These are phyloP conservation scores for Halophytophthora polymorphica DNA, from an alignment of 352 stramenopile species.

Conservation along the genomic window DNA sequence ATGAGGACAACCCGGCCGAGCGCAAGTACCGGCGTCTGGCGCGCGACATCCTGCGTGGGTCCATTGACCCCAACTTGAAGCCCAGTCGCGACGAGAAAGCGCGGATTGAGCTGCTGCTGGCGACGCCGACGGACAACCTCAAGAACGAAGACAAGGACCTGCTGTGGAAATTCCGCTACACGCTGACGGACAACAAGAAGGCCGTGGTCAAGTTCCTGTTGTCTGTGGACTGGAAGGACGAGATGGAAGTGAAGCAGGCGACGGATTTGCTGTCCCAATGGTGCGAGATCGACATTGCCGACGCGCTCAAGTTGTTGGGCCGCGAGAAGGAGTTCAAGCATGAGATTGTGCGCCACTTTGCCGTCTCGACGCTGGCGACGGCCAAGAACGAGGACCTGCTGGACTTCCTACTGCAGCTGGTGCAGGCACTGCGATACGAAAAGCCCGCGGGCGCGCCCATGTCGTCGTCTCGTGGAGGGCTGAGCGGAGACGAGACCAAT, in stretches of 20 bases:
- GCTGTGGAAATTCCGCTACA: conserved; percentile 97
- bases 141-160: conserved; percentile 91
- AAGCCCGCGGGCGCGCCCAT: conserved; percentile 35
- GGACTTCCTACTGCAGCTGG: conserved; percentile 97
- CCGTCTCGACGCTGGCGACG: conserved; percentile 92
- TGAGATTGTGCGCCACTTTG: conserved; percentile 93
- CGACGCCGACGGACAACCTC: conserved; percentile 92
- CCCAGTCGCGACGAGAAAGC: conserved; percentile 94
- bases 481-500: conserved; percentile 37
- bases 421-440: conserved; percentile 95
- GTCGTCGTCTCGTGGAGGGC: conserved; percentile 30
- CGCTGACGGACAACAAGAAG: conserved; percentile 92
- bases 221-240: conserved; percentile 97
- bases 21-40: conserved; percentile 98
- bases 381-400: conserved; percentile 97
- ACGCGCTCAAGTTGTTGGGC: conserved; percentile 97
- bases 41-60: conserved; percentile 93
- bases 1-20: conserved; percentile 92
- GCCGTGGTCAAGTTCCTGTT: conserved; percentile 98
- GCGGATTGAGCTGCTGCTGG: conserved; percentile 91
- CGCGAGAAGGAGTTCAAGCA: conserved; percentile 89
- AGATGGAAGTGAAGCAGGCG: conserved; percentile 95
- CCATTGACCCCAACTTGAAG: conserved; percentile 97
- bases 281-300: conserved; percentile 96
- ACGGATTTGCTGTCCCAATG: conserved; percentile 78